Conservation (phyloP, 2,329 filamentous ascomycete species). For the Mollisiaceae sp. region DNA sequence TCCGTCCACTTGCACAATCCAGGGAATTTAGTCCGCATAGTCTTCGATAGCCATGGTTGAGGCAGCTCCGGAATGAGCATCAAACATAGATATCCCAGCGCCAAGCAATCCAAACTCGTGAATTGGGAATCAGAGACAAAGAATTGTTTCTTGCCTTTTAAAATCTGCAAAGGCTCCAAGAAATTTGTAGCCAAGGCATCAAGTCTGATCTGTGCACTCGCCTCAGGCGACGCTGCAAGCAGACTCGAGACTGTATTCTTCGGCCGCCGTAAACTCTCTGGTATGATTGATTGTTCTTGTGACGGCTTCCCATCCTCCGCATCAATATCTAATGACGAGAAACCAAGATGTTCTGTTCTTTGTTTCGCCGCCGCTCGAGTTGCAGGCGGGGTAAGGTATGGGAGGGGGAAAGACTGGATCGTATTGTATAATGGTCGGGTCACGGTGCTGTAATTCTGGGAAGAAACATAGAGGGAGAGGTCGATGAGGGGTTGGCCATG, state of each 20-base stretch:
- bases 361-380: constrained; percentile 72
- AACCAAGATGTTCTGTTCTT: constrained; percentile 71
- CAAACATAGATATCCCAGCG: constrained; percentile 78
- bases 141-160: constrained; percentile 61
- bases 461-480: constrained; percentile 87
- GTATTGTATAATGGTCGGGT: constrained; percentile 82
- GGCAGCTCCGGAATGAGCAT: constrained; percentile 68
- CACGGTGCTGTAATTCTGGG: constrained; percentile 78
- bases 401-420: constrained; percentile 83
- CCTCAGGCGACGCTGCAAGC: constrained; percentile 69
- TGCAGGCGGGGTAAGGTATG: constrained; percentile 81
- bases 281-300: constrained; percentile 43
- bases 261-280: constrained; percentile 41
- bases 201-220: constrained; percentile 75
- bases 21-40: constrained; percentile 56
- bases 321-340: constrained; percentile 71
- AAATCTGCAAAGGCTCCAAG: constrained; percentile 70
- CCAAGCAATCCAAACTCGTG: constrained; percentile 77
- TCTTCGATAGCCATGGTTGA: constrained; percentile 65
- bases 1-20: constrained; percentile 51
- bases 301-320: constrained; percentile 45
- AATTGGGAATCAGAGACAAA: constrained; percentile 58
- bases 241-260: constrained; percentile 57
- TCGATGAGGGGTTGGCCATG: constrained; percentile 81
- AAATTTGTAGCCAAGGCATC: constrained; percentile 74